Evolutionary conservation across 805 yeast genomes (phyloP).

Genomic region (Nakazawaea ishiwadae): DNA sequence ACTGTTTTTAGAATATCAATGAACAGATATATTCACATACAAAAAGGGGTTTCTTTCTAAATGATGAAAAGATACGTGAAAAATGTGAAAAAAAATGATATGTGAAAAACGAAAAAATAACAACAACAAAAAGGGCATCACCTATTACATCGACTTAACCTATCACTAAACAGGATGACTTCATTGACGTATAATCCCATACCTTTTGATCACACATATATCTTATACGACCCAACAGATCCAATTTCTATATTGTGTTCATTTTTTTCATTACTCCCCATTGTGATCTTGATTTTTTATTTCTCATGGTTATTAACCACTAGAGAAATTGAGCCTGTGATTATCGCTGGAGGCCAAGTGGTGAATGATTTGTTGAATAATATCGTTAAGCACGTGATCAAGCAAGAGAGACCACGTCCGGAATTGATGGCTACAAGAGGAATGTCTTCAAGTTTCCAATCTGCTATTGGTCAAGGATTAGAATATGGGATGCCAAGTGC

Average conservation of each 20-base stretch:
- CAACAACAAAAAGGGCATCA: neutral
- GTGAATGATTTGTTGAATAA: slow-evolving; percentile 70
- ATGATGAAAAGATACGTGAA: no score
- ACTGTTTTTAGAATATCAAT: no score
- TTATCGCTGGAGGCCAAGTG: slow-evolving; percentile 84
- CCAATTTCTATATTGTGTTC: slow-evolving; percentile 57
- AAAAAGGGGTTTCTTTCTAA: no score
- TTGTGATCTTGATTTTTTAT: slow-evolving; percentile 70
- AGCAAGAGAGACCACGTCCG: slow-evolving; percentile 66
- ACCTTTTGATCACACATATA: slow-evolving; percentile 85
- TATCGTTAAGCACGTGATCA: slow-evolving; percentile 55
- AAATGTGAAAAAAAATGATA: no score
- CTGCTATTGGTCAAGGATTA: slow-evolving; percentile 36
- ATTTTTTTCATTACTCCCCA: slow-evolving; percentile 75
- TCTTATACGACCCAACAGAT: slow-evolving; percentile 70
- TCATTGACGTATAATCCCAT: slow-evolving; percentile 18
- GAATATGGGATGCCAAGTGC: slow-evolving; percentile 95
- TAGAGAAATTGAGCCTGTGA: slow-evolving; percentile 80
- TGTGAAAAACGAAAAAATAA: no score
- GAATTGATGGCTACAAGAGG: slow-evolving; percentile 6
- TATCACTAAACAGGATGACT: slow-evolving; percentile 23
- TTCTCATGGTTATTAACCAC: slow-evolving; percentile 79
- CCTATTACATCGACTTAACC: neutral
- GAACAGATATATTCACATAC: no score
- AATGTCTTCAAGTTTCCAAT: slow-evolving; percentile 27